phyloP scores from a whole-genome alignment of 306 rosid species.

The Parietaria judaica region DNA sequence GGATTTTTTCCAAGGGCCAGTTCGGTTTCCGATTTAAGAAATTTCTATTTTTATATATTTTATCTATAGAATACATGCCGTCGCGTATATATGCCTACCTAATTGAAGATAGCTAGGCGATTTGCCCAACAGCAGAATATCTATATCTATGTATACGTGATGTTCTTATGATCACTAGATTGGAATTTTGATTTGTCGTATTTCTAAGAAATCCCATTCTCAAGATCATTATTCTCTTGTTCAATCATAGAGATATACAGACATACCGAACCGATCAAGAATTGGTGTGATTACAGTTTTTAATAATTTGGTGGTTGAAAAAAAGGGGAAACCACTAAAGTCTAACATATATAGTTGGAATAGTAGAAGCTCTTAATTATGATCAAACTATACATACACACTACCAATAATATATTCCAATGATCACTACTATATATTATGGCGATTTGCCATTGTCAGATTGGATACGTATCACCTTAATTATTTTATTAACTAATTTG shows the following conservation, averaged over 20 bases:
- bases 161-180: not conserved
- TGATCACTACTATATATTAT: not conserved
- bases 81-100: too few relatives aligned
- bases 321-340: not conserved
- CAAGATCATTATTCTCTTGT: not conserved
- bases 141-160: not conserved
- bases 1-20: too few relatives aligned
- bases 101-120: not conserved
- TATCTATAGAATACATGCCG: too few relatives aligned
- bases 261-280: not conserved
- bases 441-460: conserved; percentile 5
- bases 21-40: too few relatives aligned
- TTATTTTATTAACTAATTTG: not conserved
- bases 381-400: not conserved
- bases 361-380: not conserved
- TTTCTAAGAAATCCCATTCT: not conserved
- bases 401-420: not conserved
- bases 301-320: not conserved
- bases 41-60: too few relatives aligned
- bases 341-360: not conserved
- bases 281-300: not conserved
- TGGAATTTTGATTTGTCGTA: not conserved
- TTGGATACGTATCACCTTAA: conserved; percentile 1
- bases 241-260: not conserved
- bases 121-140: not conserved